Base-by-base conservation (phyloP, 2,329 filamentous ascomycete genomes). In the Verticillium klebahnii region DNA sequence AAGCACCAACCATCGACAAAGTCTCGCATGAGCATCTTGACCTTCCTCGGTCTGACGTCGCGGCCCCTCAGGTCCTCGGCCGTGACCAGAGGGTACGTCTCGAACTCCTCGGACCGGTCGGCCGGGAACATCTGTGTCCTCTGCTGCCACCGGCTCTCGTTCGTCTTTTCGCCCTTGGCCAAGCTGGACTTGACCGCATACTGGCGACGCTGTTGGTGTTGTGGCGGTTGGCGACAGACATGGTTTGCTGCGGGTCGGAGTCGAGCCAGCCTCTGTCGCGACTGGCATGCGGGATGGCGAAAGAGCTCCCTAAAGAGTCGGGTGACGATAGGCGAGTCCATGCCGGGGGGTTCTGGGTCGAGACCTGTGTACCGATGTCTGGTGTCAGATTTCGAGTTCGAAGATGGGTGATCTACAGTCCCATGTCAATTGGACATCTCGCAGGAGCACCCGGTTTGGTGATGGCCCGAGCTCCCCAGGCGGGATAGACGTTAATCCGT, bases 1-100 rank as follows among this genome's bases (percentile, higher is more conserved):
- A 45, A 68, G 70, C 36, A 73, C 74, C 67, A 72, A 93, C 91
- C 93, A 75, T 99, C 95, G 72, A 99, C 95, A 72, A 99, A 99
- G 81, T 99, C 96, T 67, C 96, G 86, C 73, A 96, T 91, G 71
- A 97, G 79, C 95, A 99, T 99, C 85, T 97, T 97, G 67, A 97
- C 93, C 74, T 90, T 85, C 71, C 85, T 86, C 55, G 95, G 95
- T 70, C 95, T 82, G 72, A 96, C 89, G 60, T 80, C 88, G 60
- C 90, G 84, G 67, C 77, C 80, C 67, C 89, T 88, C 67, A 99
- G 79, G 64, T 92, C 88, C 66, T 89, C 83, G n/a, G 92, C 86
- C 9, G 93, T 96, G 57, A 99, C 90, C 72, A 89, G 87, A 0
- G 95, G 93, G 71, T 92, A 97, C 70, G 85, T 83, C 64, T 87